Percentiles rank a stretch among this genome's conserved stretches.
phyloP scores from a whole-genome alignment of 305 asterid genomes.

The Plantago coronopus region DNA sequence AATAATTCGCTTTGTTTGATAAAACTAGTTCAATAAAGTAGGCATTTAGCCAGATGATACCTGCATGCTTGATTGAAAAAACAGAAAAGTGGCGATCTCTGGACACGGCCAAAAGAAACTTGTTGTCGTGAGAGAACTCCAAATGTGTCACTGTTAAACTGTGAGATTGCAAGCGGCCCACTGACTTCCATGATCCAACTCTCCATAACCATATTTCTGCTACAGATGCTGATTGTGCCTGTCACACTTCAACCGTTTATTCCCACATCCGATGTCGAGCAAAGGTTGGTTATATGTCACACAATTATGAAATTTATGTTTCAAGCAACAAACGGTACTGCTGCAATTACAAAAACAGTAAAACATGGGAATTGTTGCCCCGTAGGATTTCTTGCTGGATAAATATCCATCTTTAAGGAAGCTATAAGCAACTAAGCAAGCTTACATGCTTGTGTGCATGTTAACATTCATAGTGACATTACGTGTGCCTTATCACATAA shows the following conservation, averaged over 20 bases:
- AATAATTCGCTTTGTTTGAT: background rate
- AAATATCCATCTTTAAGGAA: no score
- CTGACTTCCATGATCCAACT: slow-evolving; percentile 86
- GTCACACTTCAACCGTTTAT: slow-evolving; percentile 19
- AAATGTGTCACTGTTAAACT: slow-evolving; percentile 84
- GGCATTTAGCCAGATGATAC: slow-evolving; percentile 28
- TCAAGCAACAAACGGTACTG: no score
- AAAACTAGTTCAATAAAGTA: slow-evolving; percentile 2
- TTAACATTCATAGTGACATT: no score
- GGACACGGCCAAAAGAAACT: slow-evolving; percentile 72
- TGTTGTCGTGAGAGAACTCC: slow-evolving; percentile 77
- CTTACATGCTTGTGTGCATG: no score
- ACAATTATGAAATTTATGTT: no score
- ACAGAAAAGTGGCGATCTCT: slow-evolving; percentile 91
- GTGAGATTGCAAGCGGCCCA: slow-evolving; percentile 84
- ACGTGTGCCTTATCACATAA: background rate
- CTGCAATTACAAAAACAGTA: no score
- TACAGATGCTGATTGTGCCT: slow-evolving; percentile 89
- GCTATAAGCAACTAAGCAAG: no score
- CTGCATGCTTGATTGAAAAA: slow-evolving; percentile 58
- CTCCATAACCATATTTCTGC: slow-evolving; percentile 98
- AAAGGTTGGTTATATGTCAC: no score
- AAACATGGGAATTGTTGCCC: no score
- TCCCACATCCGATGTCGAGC: background rate
- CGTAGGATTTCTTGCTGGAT: no score